Percentiles rank a stretch among this genome's conserved stretches.
Evolutionary conservation across 192 early-diverging fungal species (phyloP).

Genomic region (Gryganskiella cystojenkinii): DNA sequence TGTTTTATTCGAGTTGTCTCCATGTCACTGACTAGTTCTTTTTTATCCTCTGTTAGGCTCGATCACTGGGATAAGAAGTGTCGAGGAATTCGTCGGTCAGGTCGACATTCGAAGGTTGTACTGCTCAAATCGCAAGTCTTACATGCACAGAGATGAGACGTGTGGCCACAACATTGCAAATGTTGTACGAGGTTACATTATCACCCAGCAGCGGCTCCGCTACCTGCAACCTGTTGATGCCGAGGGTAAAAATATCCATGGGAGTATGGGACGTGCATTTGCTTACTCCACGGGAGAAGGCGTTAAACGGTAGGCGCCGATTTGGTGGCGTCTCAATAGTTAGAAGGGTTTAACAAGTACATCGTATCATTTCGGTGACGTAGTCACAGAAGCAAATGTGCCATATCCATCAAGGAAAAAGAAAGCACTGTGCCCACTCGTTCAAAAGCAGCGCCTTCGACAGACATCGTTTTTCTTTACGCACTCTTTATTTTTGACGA

Average conservation of each 20-base stretch:
- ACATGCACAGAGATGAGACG: not conserved
- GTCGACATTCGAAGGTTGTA: too few relatives aligned
- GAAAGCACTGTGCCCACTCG: too few relatives aligned
- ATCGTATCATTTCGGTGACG: too few relatives aligned
- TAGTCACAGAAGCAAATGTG: too few relatives aligned
- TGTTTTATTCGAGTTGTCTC: not conserved
- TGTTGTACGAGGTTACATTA: not conserved
- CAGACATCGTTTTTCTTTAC: too few relatives aligned
- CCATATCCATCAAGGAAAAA: too few relatives aligned
- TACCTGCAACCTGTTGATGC: not conserved
- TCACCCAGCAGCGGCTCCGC: not conserved
- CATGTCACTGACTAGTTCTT: not conserved
- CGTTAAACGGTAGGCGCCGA: too few relatives aligned
- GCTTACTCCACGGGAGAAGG: too few relatives aligned
- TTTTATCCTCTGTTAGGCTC: conserved; percentile 3
- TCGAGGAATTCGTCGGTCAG: conserved; percentile 1
- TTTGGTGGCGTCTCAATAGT: too few relatives aligned
- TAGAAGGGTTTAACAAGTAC: too few relatives aligned
- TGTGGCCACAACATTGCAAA: not conserved
- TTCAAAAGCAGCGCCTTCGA: too few relatives aligned
- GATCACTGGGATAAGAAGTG: conserved; percentile 7
- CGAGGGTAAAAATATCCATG: not conserved
- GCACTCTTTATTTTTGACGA: too few relatives aligned
- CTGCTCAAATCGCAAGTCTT: not conserved
- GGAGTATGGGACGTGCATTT: not conserved